Evolutionary conservation across 345 rosid species (phyloP).

Genomic region (Pelargonium nanum): DNA sequence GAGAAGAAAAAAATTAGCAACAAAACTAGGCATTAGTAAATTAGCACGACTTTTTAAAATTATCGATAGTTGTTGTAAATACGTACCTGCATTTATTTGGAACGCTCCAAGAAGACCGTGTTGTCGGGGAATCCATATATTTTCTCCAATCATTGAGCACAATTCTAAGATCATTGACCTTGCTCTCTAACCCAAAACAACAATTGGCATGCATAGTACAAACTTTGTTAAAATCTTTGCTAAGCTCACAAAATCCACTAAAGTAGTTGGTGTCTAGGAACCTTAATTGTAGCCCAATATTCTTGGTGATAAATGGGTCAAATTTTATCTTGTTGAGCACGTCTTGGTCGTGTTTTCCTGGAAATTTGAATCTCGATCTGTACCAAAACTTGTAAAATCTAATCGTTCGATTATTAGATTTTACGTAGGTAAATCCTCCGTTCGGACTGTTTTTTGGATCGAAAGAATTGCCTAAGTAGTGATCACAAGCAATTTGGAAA

Average conservation of each 20-base stretch:
- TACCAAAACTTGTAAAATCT: conserved; percentile 68
- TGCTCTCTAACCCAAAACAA: conserved; percentile 48
- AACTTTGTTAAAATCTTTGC: conserved; percentile 41
- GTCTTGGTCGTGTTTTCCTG: conserved; percentile 61
- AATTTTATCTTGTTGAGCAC: conserved; percentile 60
- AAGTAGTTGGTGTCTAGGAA: conserved; percentile 56
- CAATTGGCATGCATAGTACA: conserved; percentile 91
- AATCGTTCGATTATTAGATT: conserved; percentile 41
- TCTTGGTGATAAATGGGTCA: conserved; percentile 13
- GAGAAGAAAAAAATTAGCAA: too few relatives aligned
- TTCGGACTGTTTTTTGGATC: conserved; percentile 38
- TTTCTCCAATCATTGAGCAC: conserved; percentile 56
- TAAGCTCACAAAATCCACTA: conserved; percentile 62
- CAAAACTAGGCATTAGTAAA: too few relatives aligned
- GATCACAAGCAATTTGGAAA: conserved; percentile 81
- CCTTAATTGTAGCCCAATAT: conserved; percentile 36
- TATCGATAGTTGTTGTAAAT: too few relatives aligned
- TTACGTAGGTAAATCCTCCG: conserved; percentile 62
- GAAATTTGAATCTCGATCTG: conserved; percentile 32
- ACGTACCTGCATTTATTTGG: not conserved
- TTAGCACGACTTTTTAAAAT: too few relatives aligned
- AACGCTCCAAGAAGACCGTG: not conserved
- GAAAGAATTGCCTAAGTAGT: conserved; percentile 29
- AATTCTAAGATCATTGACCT: conserved; percentile 44
- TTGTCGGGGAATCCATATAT: conserved; percentile 20